Conservation (phyloP, 495 filamentous ascomycete genomes). For the Podospora comata region DNA sequence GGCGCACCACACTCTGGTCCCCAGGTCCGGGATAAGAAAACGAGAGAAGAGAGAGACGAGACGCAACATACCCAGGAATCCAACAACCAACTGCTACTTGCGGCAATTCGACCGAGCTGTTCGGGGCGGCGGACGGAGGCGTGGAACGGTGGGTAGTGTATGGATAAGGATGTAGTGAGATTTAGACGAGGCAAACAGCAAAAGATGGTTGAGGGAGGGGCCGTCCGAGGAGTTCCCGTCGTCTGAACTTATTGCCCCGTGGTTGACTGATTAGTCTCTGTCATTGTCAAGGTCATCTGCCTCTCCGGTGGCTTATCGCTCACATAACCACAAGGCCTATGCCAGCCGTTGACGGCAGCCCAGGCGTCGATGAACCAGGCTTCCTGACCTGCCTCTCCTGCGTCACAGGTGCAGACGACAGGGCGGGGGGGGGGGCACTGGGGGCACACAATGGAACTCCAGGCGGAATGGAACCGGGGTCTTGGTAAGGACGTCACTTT, state of each 20-base stretch:
- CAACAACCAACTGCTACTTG: constrained; percentile 11
- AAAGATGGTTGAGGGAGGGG: not conserved
- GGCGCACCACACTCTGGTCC: not conserved
- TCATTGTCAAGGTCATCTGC: constrained; percentile 15
- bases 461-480: not conserved
- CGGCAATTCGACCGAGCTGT: constrained; percentile 2
- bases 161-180: not conserved
- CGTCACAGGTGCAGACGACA: constrained; percentile 3
- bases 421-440: not conserved
- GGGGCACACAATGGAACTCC: constrained; percentile 1
- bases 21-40: constrained; percentile 12
- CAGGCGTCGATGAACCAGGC: constrained; percentile 1
- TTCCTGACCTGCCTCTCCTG: constrained; percentile 1
- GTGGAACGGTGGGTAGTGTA: not conserved
- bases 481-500: constrained; percentile 8
- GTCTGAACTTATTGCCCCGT: constrained; percentile 1
- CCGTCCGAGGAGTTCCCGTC: not conserved
- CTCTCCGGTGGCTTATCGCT: constrained; percentile 1
- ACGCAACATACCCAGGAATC: constrained; percentile 24
- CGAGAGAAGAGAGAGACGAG: not conserved
- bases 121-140: not conserved
- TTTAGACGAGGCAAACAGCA: not conserved
- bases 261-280: not conserved
- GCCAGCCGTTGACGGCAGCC: constrained; percentile 13
- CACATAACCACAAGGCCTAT: constrained; percentile 14